Evolutionary conservation across 2,329 filamentous ascomycete genomes (phyloP), one percentile per base, ranked within the genome.

Genomic region (Pseudogymnoascus sp.): DNA sequence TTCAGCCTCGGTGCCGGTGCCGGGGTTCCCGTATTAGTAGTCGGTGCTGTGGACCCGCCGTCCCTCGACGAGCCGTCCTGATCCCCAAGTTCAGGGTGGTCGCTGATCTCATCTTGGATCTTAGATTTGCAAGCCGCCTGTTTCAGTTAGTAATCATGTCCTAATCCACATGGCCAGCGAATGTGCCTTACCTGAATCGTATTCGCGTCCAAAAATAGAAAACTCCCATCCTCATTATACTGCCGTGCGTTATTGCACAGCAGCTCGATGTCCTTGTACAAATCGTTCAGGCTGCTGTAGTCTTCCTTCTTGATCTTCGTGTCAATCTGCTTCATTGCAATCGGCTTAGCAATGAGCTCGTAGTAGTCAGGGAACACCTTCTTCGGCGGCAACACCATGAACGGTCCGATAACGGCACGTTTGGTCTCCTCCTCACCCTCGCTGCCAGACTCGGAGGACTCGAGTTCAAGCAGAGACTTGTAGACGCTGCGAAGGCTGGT

Each of bases 231-330:
- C 76, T 99, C 96, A 72, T 99, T 99, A 81, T 96, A 99, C 2
- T 90, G 95, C 74, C 91, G 86, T 68, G 93, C 96, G 75, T 99
- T 99, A 73, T 84, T 86, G 75, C 93, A 95, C 76, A 99, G 84
- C 66, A 93, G 78, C 60, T 87, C 85, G 66, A 99, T 87, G 72
- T 99, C 96, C 68, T 84, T 86, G 62, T 86, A 84, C 82, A 99
- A 86, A 69, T 93, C 90, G 72, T 84, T 86, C 65, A 97, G 77
- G 71, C 84, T 89, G 69, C 85, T 86, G 76, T 99, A 99, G 73
- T 97, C 91, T 72, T 96, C 91, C 76, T 91, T 93, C 80, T 96
- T 97, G 78, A 99, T 96, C 81, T 91, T 93, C 74, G 89, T 90
- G 74, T 91, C 87, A 72, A 99, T 96, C 74, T 92, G 88, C 70